Percentiles rank a stretch among this genome's conserved stretches.
These are phyloP conservation scores for Mycena sp. DNA, from an alignment of 1,284 basidiomycete species.

Conservation along the genomic window DNA sequence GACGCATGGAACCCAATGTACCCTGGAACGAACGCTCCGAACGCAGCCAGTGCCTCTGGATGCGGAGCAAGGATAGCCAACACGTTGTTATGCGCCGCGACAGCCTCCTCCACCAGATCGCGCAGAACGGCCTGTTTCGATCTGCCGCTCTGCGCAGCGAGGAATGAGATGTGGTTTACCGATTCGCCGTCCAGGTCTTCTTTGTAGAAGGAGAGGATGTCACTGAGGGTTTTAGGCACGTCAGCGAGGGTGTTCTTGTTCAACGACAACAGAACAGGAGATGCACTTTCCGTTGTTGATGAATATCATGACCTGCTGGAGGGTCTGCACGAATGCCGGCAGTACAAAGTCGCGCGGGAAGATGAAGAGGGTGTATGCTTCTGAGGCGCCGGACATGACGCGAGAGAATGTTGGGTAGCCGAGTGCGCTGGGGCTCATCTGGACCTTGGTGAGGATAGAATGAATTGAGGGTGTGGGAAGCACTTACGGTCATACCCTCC, in stretches of 20 bases:
- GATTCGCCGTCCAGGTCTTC: constrained; percentile 40
- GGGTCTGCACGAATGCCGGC: constrained; percentile 43
- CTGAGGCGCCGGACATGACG: constrained; percentile 39
- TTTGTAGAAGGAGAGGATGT: constrained; percentile 46
- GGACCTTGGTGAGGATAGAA: neutral
- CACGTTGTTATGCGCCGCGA: constrained; percentile 29
- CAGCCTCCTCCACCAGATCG: constrained; percentile 29
- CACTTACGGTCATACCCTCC: constrained; percentile 32
- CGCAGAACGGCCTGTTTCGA: constrained; percentile 32
- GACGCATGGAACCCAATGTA: constrained; percentile 27
- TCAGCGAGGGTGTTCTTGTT: neutral
- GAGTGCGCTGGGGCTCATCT: constrained; percentile 26
- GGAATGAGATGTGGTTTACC: constrained; percentile 37
- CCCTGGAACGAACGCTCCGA: constrained; percentile 8
- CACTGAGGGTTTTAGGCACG: constrained; percentile 29
- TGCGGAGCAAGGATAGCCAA: constrained; percentile 28
- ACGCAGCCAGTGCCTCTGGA: constrained; percentile 22
- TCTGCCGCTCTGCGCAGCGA: constrained; percentile 29
- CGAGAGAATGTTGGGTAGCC: constrained; percentile 43
- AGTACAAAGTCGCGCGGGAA: constrained; percentile 41
- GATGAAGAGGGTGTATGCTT: constrained; percentile 40
- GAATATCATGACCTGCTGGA: constrained; percentile 40
- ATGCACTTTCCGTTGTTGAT: constrained; percentile 41
- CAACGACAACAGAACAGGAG: too few relatives aligned
- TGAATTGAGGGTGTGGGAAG: neutral